Conservation (phyloP, 768 basidiomycete genomes). For the Lentinula guzmanii region DNA sequence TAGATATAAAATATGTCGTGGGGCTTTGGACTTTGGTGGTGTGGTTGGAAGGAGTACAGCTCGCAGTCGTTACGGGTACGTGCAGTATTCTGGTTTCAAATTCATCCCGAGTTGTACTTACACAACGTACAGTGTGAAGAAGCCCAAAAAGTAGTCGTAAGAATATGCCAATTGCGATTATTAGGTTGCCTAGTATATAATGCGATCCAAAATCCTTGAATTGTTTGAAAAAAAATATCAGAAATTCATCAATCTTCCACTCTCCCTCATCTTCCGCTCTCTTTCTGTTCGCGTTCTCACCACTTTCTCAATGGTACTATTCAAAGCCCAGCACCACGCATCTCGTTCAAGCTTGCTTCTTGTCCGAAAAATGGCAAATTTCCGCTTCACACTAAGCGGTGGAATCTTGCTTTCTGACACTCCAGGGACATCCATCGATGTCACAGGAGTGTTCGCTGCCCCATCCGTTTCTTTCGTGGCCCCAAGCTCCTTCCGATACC, state of each 20-base stretch:
- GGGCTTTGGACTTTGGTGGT: conserved; percentile 85
- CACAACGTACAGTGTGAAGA: conserved; percentile 53
- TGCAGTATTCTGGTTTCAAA: conserved; percentile 5
- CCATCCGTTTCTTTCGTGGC: conserved; percentile 7
- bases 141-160: conserved; percentile 63
- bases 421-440: background rate
- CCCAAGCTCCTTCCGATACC: conserved; percentile 36
- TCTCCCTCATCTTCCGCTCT: conserved; percentile 60
- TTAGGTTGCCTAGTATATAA: background rate
- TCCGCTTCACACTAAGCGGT: conserved; percentile 49
- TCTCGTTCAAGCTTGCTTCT: conserved; percentile 87
- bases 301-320: conserved; percentile 82
- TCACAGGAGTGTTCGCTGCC: background rate
- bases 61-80: conserved; percentile 90
- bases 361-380: conserved; percentile 61
- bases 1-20: conserved; percentile 94
- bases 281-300: conserved; percentile 55
- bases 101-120: conserved; percentile 6
- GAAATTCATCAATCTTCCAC: conserved; percentile 47
- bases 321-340: conserved; percentile 92
- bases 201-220: background rate
- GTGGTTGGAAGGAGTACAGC: conserved; percentile 78
- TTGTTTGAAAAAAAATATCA: conserved; percentile 5
- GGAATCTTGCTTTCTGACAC: conserved; percentile 26
- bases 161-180: background rate